Base-by-base conservation (phyloP, 345 rosid species). In the Geranium brycei region DNA sequence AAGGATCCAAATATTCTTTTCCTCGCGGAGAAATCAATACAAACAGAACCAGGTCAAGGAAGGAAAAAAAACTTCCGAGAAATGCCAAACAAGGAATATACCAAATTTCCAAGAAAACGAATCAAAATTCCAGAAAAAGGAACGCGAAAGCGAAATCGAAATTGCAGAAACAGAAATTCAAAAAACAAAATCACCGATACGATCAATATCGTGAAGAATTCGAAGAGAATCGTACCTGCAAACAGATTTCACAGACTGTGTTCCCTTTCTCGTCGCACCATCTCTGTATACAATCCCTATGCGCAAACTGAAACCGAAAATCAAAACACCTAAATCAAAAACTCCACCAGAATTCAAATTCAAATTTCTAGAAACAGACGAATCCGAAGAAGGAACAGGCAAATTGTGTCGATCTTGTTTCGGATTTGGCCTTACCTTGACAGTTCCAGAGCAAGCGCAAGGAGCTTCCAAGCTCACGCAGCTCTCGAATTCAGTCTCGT, bases 181-280 rank as follows among this genome's bases (percentile, higher is more conserved):
- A 3, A 65, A 7, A 38, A 61, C 17, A 32, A 11, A 47, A 47
- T 23, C 53, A 47, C 1, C 7, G 53, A 8, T 5, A 47, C 14
- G 53, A 47, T 47, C 14, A 47, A 11, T 10, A 47, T 47, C 13
- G 11, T 47, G 53, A 47, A 6, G 13, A 19, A 62, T 19, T 66
- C 51, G 17, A 47, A 55, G 6, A 40, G 7, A 5, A 7, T 23
- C 8, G 11, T 57, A 93, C 97, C 97, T 90, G 91, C 32, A 93
- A 92, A 74, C 97, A 93, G 17, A 93, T 87, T 84, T 93, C 99
- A 64, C 97, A 93, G 64, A 76, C 84, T 13, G 92, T 88, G 80
- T 82, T 88, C 59, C 99, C 97, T 79, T 93, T 93, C 83, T 90
- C 96, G 66, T 93, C 57, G n/a, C 97, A 90, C 99, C 99, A 93